Percentiles rank a stretch among this genome's conserved stretches.
Conservation (phyloP, 2,329 filamentous ascomycete species). For the Ciborinia camelliae region DNA sequence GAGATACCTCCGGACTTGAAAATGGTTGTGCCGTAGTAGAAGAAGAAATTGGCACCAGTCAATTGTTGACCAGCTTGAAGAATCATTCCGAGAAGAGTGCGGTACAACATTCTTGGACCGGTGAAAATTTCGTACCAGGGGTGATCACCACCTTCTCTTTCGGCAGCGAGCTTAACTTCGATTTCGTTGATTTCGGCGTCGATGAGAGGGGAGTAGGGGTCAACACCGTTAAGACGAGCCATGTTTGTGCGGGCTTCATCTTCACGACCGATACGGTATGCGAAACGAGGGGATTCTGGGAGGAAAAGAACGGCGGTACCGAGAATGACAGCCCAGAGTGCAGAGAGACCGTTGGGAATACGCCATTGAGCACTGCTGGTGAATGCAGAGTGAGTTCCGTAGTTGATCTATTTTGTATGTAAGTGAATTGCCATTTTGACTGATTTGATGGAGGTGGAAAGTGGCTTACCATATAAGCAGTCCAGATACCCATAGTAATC, state of each 20-base stretch:
- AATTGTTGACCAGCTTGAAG: constrained; percentile 66
- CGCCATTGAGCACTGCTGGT: constrained; percentile 55
- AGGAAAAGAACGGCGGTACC: constrained; percentile 50
- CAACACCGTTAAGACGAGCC: constrained; percentile 43
- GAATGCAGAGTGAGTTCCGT: constrained; percentile 50
- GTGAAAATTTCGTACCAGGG: constrained; percentile 61
- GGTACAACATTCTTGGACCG: constrained; percentile 62
- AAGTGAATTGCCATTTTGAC: constrained; percentile 29
- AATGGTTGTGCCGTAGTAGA: constrained; percentile 62
- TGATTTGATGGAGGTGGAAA: not conserved
- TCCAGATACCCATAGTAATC: constrained; percentile 65
- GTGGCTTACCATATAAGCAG: constrained; percentile 47
- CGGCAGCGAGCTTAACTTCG: constrained; percentile 49
- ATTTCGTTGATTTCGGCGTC: constrained; percentile 51
- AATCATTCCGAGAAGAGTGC: constrained; percentile 58
- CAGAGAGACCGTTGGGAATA: constrained; percentile 56
- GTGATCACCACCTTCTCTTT: constrained; percentile 38
- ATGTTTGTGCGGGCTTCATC: constrained; percentile 50
- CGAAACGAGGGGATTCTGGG: constrained; percentile 54
- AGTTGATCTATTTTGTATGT: constrained; percentile 50
- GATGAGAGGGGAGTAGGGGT: constrained; percentile 42
- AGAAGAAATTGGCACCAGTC: constrained; percentile 66
- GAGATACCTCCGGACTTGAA: constrained; percentile 62
- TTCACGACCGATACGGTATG: constrained; percentile 46
- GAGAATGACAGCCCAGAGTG: constrained; percentile 53